phyloP scores from a whole-genome alignment of 129 eudicot genomes.

The Silybum marianum region DNA sequence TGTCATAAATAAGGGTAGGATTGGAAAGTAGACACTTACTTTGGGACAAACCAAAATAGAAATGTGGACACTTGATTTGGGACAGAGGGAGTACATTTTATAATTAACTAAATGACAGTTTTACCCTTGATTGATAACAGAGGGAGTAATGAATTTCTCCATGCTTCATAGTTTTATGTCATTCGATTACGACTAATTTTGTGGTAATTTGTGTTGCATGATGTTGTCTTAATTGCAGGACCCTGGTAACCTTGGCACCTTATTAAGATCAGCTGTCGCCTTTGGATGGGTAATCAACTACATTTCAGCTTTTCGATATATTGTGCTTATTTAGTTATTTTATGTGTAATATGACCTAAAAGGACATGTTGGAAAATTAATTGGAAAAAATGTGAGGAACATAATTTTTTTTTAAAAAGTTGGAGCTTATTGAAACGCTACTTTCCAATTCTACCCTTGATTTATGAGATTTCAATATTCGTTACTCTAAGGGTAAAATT shows the following conservation, averaged over 20 bases:
- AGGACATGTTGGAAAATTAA: neutral
- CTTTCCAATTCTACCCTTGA: neutral
- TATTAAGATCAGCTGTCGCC: conserved; percentile 85
- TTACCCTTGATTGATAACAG: no score
- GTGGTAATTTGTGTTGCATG: conserved; percentile 15
- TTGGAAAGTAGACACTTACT: no score
- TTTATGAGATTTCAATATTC: neutral
- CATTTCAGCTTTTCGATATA: neutral
- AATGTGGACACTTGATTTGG: no score
- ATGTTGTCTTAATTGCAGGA: conserved; percentile 58
- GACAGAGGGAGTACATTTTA: no score
- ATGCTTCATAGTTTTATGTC: neutral
- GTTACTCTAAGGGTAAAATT: neutral
- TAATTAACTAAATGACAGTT: no score
- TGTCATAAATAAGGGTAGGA: no score
- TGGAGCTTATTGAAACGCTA: neutral
- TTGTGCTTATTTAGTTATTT: neutral
- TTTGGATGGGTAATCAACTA: conserved; percentile 72
- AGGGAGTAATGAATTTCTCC: no score
- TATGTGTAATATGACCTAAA: neutral
- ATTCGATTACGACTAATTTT: neutral
- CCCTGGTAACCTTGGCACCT: conserved; percentile 97
- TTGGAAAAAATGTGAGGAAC: neutral
- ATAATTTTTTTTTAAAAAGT: no score
- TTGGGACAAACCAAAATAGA: no score